phyloP scores from a whole-genome alignment of 352 stramenopile genomes.

The Phytophthora hibernalis region DNA sequence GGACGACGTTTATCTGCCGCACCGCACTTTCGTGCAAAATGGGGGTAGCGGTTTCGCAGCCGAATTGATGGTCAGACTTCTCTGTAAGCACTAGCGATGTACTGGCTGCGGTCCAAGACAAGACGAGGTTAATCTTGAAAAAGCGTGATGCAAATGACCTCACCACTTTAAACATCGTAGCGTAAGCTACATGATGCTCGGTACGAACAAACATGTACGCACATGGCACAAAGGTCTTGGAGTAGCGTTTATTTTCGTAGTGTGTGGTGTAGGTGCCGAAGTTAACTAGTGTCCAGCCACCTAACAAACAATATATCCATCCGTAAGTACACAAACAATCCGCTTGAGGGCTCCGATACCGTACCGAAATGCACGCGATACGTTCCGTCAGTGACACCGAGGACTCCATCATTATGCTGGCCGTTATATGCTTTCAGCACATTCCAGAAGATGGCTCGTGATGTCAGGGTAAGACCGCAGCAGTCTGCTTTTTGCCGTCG shows the following conservation, averaged over 20 bases:
- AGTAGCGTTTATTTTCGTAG: conserved; percentile 13
- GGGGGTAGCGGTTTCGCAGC: conserved; percentile 24
- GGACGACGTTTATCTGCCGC: conserved; percentile 6
- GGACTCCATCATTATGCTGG: too few relatives aligned
- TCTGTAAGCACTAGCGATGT: conserved; percentile 29
- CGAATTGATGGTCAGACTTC: conserved; percentile 20
- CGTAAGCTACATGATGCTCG: conserved; percentile 22
- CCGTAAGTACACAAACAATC: too few relatives aligned
- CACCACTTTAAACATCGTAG: conserved; percentile 20
- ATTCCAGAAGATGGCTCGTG: too few relatives aligned
- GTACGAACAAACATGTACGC: conserved; percentile 36
- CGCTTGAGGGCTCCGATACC: too few relatives aligned
- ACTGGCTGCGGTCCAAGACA: conserved; percentile 18
- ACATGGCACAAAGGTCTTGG: conserved; percentile 37
- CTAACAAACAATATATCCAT: too few relatives aligned
- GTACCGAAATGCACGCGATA: too few relatives aligned
- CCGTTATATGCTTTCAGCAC: too few relatives aligned
- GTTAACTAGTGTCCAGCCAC: too few relatives aligned
- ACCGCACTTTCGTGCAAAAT: conserved; percentile 20
- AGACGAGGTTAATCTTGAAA: conserved; percentile 18
- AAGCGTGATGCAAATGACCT: conserved; percentile 6
- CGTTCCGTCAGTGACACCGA: too few relatives aligned
- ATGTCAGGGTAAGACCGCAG: too few relatives aligned
- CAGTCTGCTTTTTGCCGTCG: too few relatives aligned
- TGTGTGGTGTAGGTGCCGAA: conserved; percentile 36